phyloP scores from a whole-genome alignment of 1,284 basidiomycete species.

The Bjerkandera adusta region DNA sequence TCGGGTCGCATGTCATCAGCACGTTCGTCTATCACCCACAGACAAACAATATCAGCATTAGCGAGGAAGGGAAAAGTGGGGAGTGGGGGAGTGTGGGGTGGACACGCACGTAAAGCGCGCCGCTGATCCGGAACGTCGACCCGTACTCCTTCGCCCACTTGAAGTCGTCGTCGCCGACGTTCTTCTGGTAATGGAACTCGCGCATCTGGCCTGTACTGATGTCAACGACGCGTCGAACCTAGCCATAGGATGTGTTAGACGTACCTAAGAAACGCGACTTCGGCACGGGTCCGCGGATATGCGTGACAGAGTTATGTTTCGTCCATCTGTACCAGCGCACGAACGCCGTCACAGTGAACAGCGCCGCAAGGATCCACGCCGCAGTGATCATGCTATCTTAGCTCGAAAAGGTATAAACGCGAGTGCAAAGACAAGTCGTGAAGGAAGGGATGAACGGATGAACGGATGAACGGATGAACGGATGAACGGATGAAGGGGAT shows the following conservation, averaged over 20 bases:
- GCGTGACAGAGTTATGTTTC: constrained; percentile 3
- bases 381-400: not conserved
- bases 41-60: constrained; percentile 1
- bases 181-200: constrained; percentile 22
- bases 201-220: constrained; percentile 4
- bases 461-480: too few species aligned
- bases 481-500: too few species aligned
- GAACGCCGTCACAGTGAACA: not conserved
- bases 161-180: constrained; percentile 32
- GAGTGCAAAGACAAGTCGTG: too few species aligned
- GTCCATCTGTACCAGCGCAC: constrained; percentile 3
- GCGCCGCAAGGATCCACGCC: not conserved
- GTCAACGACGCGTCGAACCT: not conserved
- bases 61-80: not conserved
- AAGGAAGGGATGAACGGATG: too few species aligned
- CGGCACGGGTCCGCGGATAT: constrained; percentile 13
- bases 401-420: too few species aligned
- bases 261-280: constrained; percentile 11
- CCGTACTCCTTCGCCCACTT: constrained; percentile 32
- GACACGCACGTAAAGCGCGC: constrained; percentile 8
- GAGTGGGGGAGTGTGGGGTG: too few species aligned
- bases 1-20: constrained; percentile 26
- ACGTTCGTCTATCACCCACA: constrained; percentile 5
- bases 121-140: constrained; percentile 23
- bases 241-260: not conserved